These are phyloP conservation scores for Acanthamoeba quina DNA, from an alignment of 208 protist species.

Conservation along the genomic window DNA sequence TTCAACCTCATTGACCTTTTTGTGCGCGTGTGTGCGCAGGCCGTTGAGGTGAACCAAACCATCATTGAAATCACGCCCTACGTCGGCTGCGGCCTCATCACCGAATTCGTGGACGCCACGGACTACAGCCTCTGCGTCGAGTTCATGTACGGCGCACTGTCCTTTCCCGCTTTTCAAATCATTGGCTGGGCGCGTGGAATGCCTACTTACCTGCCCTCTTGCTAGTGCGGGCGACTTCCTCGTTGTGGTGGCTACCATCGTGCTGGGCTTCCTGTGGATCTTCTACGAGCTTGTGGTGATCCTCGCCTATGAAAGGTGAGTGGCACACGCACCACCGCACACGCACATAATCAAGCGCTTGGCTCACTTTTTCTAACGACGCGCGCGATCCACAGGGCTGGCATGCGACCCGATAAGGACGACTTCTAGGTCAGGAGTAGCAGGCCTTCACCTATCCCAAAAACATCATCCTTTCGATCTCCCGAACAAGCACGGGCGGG, in stretches of 20 bases:
- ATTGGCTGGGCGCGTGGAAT: neutral
- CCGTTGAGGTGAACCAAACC: neutral
- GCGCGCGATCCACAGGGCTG: neutral
- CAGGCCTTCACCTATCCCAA: neutral
- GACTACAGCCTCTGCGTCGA: conserved; percentile 9
- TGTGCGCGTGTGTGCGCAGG: neutral
- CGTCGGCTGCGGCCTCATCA: conserved; percentile 9
- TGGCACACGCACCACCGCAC: no score
- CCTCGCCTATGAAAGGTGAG: neutral
- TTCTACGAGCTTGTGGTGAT: neutral
- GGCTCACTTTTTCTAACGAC: neutral
- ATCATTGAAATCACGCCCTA: neutral
- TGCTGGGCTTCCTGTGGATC: conserved; percentile 24
- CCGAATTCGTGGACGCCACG: neutral
- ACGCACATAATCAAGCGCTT: no score
- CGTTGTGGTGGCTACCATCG: neutral
- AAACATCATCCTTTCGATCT: no score
- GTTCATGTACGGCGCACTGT: neutral
- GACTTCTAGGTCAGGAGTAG: neutral
- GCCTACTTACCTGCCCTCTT: neutral
- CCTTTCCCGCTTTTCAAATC: neutral
- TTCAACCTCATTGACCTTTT: neutral
- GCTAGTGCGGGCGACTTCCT: neutral
- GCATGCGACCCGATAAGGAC: neutral
- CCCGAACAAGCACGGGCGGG: no score